Evolutionary conservation across 1,284 basidiomycete genomes (phyloP), one percentile per base, ranked within the genome.

Genomic region (Malassezia cuniculi): DNA sequence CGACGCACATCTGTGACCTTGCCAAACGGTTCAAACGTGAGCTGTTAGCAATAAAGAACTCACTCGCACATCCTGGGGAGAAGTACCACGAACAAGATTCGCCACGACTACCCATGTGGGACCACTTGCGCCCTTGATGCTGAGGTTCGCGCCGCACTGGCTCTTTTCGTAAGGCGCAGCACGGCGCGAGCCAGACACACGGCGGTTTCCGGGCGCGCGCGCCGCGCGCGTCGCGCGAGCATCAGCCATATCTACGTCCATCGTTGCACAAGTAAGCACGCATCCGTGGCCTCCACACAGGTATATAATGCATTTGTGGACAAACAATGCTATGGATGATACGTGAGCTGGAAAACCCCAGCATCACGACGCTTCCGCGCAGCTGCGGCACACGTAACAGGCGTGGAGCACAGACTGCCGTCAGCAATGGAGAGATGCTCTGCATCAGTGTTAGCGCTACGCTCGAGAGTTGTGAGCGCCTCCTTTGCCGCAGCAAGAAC

Each of bases 21-120:
- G 6, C 61, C 61, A 27, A 62, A 54, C 28, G 53, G 40, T 31
- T 52, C 47, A 27, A 65, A 65, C 4, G 61, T 65, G 30, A 57
- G 45, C 34, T 49, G 41, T 5, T 14, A 11, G 7, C 15, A 14
- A 6, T 6, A 11, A 10, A 3, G 14, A 12, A 39, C 39, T n/a
- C 27, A 47, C 43, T 9, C 49, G 42, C 6, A 65, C 55, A 35
- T 65, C 62, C 27, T 60, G 60, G 17, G 26, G 50, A 27, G 54
- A 53, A 10, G 62, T 65, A 12, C 62, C 62, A 4, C 36, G 37
- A 8, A 54, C 49, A 8, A 65, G 46, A 34, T 65, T 65, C 6
- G 53, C 50, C 5, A 63, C 54, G n/a, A 61, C 36, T n/a, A 65
- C 47, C 52, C 52, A 54, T 6, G 58, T 59, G 0, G 58, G 56